Evolutionary conservation across 208 protist species (phyloP).

Genomic region (Trypanosoma congolense): DNA sequence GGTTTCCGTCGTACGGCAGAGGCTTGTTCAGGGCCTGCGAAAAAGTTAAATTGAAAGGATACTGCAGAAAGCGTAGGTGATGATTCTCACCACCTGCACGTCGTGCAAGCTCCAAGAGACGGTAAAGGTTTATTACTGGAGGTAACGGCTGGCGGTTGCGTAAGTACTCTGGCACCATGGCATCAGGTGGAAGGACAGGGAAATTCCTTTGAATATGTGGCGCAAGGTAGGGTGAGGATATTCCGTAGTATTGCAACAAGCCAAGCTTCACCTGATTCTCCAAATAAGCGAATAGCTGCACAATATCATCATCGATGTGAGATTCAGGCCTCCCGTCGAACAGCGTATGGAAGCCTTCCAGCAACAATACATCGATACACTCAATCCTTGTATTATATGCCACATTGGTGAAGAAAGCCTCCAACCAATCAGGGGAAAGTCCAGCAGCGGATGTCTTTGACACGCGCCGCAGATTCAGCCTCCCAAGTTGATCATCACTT

Average conservation of each 20-base stretch:
- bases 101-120: conserved; percentile 60
- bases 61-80: conserved; percentile 84
- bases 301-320: conserved; percentile 74
- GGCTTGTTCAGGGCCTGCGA: conserved; percentile 68
- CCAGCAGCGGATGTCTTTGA: conserved; percentile 49
- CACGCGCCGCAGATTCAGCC: conserved; percentile 70
- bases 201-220: conserved; percentile 67
- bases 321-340: conserved; percentile 69
- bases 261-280: conserved; percentile 74
- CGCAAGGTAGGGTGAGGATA: conserved; percentile 71
- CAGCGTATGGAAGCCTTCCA: conserved; percentile 80
- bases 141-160: conserved; percentile 40
- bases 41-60: conserved; percentile 82
- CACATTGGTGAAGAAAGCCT: conserved; percentile 85
- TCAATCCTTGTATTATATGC: conserved; percentile 82
- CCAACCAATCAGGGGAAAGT: conserved; percentile 81
- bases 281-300: conserved; percentile 78
- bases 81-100: conserved; percentile 55
- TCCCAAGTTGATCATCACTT: conserved; percentile 61
- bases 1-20: conserved; percentile 79
- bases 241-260: conserved; percentile 82
- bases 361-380: conserved; percentile 71
- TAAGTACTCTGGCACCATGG: conserved; percentile 72
- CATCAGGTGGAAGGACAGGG: conserved; percentile 67
- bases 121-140: conserved; percentile 67